Conservation (phyloP, 768 basidiomycete genomes). For the Pleurotus djamor region DNA sequence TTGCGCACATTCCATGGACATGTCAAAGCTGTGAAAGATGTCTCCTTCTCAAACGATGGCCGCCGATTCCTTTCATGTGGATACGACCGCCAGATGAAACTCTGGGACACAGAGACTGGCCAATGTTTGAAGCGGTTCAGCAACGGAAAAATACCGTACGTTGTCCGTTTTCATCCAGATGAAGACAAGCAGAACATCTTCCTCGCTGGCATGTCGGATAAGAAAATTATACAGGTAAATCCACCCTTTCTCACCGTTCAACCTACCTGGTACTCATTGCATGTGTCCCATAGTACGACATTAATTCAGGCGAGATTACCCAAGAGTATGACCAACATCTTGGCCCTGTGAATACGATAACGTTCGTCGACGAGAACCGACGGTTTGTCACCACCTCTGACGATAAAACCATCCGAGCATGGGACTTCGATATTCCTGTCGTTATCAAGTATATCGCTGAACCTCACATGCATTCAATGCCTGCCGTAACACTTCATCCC, state of each 20-base stretch:
- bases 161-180: constrained; percentile 94
- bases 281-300: constrained; percentile 77
- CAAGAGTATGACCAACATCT: constrained; percentile 99
- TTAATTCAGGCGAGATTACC: constrained; percentile 90
- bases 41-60: constrained; percentile 94
- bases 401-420: constrained; percentile 98
- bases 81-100: constrained; percentile 97
- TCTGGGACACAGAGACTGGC: constrained; percentile 99
- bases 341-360: constrained; percentile 98
- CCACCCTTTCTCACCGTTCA: not conserved
- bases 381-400: constrained; percentile 98
- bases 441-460: constrained; percentile 99
- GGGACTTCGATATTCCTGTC: constrained; percentile 99
- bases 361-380: constrained; percentile 97
- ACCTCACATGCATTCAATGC: constrained; percentile 99
- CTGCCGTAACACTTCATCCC: constrained; percentile 93
- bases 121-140: constrained; percentile 96
- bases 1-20: constrained; percentile 97
- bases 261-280: not conserved
- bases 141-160: constrained; percentile 97
- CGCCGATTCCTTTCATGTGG: constrained; percentile 86
- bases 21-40: constrained; percentile 93
- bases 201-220: constrained; percentile 98
- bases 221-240: constrained; percentile 95
- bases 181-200: constrained; percentile 95